Evolutionary conservation across 2,329 filamentous ascomycete genomes (phyloP), one percentile per base, ranked within the genome.

Genomic region (Nakataea oryzae): DNA sequence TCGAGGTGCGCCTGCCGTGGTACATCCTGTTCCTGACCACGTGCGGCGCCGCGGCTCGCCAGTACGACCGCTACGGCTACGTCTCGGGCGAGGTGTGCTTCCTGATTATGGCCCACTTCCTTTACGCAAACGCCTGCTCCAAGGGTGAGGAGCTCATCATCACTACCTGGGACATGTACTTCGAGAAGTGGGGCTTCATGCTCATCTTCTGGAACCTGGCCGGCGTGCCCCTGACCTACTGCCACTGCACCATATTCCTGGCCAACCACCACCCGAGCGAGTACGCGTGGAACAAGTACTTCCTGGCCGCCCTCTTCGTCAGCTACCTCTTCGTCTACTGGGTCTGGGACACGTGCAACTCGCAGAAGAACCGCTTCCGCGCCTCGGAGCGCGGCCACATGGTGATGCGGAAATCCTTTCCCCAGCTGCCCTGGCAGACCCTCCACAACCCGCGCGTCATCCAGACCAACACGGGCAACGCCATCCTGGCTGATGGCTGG

Each of bases 161-260:
- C 62, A 87, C 87, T 14, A 91, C 88, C 57, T 93, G 90, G 86
- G 90, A 95, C 72, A 93, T 95, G 86, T 93, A 92, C 78, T 91
- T 89, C 70, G 90, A 93, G 78, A 93, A 93, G 77, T 90, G 88
- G 82, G 90, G 90, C 63, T 93, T 93, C 79, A 92, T 93, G 88
- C 82, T 93, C 65, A 91, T 91, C 72, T 93, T 93, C 81, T 93
- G 90, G 90, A 93, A 93, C 75, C 76, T 93, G 74, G 88, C 89
- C 47, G 90, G 90, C 68, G 90, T 93, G 24, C 90, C 90, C 2
- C 79, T 93, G 63, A 88, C 83, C 63, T 93, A 93, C 80, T 92
- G 89, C 78, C 89, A 93, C 79, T 91, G 87, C 80, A 90, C 87
- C 32, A 82, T 93, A 69, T 93, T 88, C 76, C 80, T 93, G 61